Conservation (phyloP, 2,329 filamentous ascomycete genomes). For the Scolecobasidium constrictum region DNA sequence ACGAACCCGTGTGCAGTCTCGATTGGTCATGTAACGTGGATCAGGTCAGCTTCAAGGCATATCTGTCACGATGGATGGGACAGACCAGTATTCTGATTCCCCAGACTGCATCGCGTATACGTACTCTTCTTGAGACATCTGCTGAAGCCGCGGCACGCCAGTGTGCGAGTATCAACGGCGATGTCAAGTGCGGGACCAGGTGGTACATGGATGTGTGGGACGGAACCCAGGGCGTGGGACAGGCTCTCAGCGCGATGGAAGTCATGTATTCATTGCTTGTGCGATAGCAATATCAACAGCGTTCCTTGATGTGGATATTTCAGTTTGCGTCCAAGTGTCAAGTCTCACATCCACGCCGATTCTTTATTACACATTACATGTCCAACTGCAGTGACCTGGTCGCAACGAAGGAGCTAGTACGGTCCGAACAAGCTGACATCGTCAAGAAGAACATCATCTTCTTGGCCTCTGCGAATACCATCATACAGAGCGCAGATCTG, state of each 20-base stretch:
- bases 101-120: conserved; percentile 26
- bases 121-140: conserved; percentile 28
- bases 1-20: conserved; percentile 57
- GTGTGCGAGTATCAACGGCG: conserved; percentile 30
- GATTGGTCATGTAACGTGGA: conserved; percentile 54
- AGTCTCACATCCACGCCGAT: too few species aligned
- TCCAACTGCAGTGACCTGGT: too few species aligned
- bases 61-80: conserved; percentile 53
- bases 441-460: too few species aligned
- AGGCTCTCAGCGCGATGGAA: conserved; percentile 34
- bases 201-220: conserved; percentile 35
- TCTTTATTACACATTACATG: too few species aligned
- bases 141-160: conserved; percentile 30
- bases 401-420: too few species aligned
- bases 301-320: too few species aligned
- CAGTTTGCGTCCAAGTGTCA: too few species aligned
- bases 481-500: too few species aligned
- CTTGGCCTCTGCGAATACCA: too few species aligned
- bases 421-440: too few species aligned
- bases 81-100: conserved; percentile 34
- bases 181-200: conserved; percentile 30
- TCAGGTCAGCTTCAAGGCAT: conserved; percentile 67
- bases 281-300: too few species aligned
- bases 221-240: conserved; percentile 29
- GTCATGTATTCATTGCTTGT: conserved; percentile 32